Base-by-base conservation (phyloP, 495 filamentous ascomycete genomes). In the Penicillium desertorum region DNA sequence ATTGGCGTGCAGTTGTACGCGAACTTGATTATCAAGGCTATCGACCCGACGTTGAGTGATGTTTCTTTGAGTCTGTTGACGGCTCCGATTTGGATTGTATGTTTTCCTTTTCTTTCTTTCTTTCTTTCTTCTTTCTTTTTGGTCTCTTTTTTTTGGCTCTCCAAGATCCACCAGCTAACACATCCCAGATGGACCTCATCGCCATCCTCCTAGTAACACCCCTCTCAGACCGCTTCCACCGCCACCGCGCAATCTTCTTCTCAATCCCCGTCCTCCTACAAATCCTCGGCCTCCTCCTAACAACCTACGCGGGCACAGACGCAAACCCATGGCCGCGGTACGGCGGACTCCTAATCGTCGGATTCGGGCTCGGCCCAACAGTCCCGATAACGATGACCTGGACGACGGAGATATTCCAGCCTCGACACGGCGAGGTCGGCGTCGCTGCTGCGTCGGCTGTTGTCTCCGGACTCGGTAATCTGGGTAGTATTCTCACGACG, bases 311-410 rank as follows among this genome's bases (percentile, higher is more conserved):
- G 3, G 79, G 77, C 19, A 78, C 80, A 19, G 72, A 80, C 25
- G 64, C 71, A 20, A 86, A 87, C 67, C 84, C 86, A 23, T 96
- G 91, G 91, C 84, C 88, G 1, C 82, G 91, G 14, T 96, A 96
- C 69, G 89, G 87, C 37, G 91, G 91, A 2, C 81, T 96, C n/a
- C 74, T 96, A 17, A 85, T 96, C 66, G 86, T 96, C 48, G 91
- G 91, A 6, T 96, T 96, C 69, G 92, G 91, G 4, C 84, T 96
- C 6, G 91, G 91, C 6, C 92, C 91, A 12, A 96, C 91, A 3
- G 91, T 96, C 3, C 91, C 91, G 41, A 90, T 91, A 68, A 90
- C 86, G 66, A 96, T 96, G 91, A 87, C 91, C 54, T 96, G 91
- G 91, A 91, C 91, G 7, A 88, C 83, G 57, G 89, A 95, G 70